Evolutionary conservation across 768 basidiomycete genomes (phyloP).

Genomic region (Lactarius pseudohatsudake): DNA sequence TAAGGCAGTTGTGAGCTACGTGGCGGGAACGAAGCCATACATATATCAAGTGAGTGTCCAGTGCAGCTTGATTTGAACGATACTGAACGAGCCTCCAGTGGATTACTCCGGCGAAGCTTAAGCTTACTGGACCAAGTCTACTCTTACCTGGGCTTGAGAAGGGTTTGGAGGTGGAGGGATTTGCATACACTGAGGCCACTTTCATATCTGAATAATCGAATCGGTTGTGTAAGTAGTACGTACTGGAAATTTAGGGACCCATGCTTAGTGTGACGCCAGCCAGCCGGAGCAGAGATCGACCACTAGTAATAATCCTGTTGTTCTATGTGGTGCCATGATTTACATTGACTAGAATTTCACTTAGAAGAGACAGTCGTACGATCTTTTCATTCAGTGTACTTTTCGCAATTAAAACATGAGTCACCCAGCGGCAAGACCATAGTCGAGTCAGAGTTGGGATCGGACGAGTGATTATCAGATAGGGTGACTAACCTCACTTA

Average conservation of each 20-base stretch:
- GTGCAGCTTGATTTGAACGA: background rate
- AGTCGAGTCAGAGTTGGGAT: background rate
- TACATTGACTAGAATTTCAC: too few relatives aligned
- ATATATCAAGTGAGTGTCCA: conserved; percentile 79
- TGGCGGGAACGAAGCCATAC: conserved; percentile 89
- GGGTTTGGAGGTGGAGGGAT: conserved; percentile 57
- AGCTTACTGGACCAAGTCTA: conserved; percentile 44
- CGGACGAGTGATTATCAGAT: background rate
- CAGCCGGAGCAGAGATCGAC: background rate
- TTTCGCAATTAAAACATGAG: too few relatives aligned
- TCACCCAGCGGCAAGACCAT: background rate
- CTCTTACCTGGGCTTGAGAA: conserved; percentile 43
- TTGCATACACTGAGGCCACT: conserved; percentile 85
- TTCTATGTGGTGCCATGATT: background rate
- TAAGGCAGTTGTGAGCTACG: conserved; percentile 91
- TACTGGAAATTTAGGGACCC: background rate
- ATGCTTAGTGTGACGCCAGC: background rate
- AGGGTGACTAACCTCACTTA: background rate
- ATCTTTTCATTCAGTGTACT: too few relatives aligned
- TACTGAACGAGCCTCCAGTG: conserved; percentile 42
- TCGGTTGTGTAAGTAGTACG: background rate
- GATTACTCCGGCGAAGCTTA: conserved; percentile 54
- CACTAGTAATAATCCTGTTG: too few relatives aligned
- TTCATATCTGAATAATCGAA: conserved; percentile 61
- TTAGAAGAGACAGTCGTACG: too few relatives aligned